phyloP scores from a whole-genome alignment of 163 green algal species.

The Chlamydomonas reinhardtii region DNA sequence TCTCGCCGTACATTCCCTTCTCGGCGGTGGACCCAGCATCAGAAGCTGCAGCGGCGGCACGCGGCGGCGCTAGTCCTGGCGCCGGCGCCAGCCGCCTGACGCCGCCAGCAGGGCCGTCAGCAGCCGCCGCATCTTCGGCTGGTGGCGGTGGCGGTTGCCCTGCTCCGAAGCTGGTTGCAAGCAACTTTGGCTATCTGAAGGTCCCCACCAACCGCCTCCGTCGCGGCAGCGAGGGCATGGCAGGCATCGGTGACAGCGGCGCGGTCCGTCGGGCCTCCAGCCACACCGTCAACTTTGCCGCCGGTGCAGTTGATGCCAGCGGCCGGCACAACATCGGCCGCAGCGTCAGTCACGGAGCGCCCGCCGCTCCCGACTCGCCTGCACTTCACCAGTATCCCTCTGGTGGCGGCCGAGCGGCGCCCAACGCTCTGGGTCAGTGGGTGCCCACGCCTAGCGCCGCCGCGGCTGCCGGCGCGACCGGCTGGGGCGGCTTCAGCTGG shows the following conservation, averaged over 20 bases:
- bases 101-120: too few relatives aligned
- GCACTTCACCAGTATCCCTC: neutral
- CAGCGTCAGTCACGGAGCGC: neutral
- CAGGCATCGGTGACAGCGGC: too few relatives aligned
- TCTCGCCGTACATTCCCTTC: slow-evolving; percentile 36
- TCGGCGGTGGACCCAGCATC: slow-evolving; percentile 25
- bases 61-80: neutral
- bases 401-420: neutral
- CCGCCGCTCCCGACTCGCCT: neutral
- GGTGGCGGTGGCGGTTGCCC: too few relatives aligned
- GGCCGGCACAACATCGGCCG: neutral
- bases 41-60: slow-evolving; percentile 13
- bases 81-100: neutral
- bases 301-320: too few relatives aligned
- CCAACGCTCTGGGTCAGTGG: neutral
- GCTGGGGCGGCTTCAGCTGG: slow-evolving; percentile 7
- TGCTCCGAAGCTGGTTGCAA: too few relatives aligned
- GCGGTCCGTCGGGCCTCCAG: too few relatives aligned
- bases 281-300: too few relatives aligned
- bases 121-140: too few relatives aligned
- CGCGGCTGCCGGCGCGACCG: neutral
- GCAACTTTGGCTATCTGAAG: too few relatives aligned
- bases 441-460: neutral
- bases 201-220: too few relatives aligned
- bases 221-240: too few relatives aligned